Conservation (phyloP, 148 eudicot species). For the Rhododendron williamsianum region DNA sequence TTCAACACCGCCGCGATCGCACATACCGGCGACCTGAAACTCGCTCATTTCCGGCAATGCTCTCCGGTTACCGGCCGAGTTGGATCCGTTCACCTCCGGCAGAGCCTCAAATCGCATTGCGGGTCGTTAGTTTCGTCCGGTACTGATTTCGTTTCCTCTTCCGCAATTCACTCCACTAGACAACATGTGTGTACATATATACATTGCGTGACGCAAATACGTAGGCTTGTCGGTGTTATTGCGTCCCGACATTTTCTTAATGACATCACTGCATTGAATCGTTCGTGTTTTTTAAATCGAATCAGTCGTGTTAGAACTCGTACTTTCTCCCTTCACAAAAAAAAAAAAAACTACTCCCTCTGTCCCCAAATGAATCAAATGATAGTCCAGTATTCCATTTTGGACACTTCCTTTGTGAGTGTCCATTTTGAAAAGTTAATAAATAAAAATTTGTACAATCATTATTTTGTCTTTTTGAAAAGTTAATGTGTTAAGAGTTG, state of each 20-base stretch:
- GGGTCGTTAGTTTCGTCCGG: conserved; percentile 33
- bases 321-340: no score
- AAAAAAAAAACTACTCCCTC: no score
- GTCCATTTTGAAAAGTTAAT: no score
- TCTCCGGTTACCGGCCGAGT: conserved; percentile 9
- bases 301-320: no score
- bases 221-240: neutral
- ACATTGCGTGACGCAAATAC: neutral
- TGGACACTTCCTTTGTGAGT: no score
- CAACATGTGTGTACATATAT: no score
- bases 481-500: no score
- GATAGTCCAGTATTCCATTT: no score
- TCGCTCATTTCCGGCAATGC: conserved; percentile 21
- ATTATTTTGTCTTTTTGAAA: no score
- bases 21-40: conserved; percentile 25
- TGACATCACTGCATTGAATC: neutral
- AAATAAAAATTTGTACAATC: no score
- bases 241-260: neutral
- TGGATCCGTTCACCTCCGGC: conserved; percentile 17
- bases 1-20: conserved; percentile 24
- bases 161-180: neutral
- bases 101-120: conserved; percentile 20
- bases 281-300: neutral
- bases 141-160: conserved; percentile 6
- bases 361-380: no score